phyloP scores from a whole-genome alignment of 208 protist genomes.

The Wallacemonas rigidus region DNA sequence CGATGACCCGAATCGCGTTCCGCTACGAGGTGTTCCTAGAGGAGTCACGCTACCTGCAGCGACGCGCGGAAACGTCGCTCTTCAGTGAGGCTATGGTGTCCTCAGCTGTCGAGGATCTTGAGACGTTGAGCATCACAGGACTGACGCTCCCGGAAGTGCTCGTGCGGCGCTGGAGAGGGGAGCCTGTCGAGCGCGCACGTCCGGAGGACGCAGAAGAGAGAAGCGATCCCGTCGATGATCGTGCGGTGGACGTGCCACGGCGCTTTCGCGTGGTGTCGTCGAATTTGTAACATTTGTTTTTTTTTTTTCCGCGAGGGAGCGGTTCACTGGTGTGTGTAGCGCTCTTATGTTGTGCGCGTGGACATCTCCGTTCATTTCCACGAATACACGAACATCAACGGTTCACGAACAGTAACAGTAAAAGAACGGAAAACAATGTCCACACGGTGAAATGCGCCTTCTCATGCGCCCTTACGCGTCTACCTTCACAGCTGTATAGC shows the following conservation, averaged over 20 bases:
- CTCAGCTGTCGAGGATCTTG: conserved; percentile 55
- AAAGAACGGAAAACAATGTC: no score
- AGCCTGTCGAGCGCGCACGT: background rate
- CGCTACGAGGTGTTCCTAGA: conserved; percentile 93
- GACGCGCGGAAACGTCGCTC: conserved; percentile 45
- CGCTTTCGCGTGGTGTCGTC: background rate
- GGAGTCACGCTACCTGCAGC: conserved; percentile 78
- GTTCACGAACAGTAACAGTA: no score
- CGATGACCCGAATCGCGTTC: conserved; percentile 93
- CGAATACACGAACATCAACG: no score
- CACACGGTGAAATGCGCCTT: no score
- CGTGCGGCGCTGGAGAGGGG: conserved; percentile 5
- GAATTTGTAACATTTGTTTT: background rate
- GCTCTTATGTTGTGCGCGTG: no score
- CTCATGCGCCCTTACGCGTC: no score
- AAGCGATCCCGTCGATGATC: no score
- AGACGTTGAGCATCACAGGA: conserved; percentile 49
- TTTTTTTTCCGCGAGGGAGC: background rate
- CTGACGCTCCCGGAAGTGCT: conserved; percentile 15
- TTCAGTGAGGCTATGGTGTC: conserved; percentile 35
- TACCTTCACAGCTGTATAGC: no score
- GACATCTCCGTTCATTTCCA: no score
- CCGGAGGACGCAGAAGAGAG: no score
- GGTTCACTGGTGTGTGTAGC: background rate
- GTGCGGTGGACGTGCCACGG: no score